Evolutionary conservation across 78 protist species (phyloP).

Genomic region (Pigoraptor vietnamica): DNA sequence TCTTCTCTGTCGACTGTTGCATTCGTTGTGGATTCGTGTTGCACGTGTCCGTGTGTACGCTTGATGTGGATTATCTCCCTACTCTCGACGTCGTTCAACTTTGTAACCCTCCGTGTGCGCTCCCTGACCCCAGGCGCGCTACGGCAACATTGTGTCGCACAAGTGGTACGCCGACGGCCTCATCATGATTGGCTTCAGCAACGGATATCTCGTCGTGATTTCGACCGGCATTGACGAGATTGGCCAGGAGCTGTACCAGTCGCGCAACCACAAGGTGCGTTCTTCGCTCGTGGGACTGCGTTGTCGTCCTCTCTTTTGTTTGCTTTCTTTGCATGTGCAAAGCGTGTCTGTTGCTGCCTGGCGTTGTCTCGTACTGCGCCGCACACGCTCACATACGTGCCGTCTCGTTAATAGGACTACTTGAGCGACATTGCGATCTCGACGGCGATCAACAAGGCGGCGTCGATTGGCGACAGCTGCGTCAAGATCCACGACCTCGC

Average conservation of each 20-base stretch:
- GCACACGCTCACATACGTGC: neutral
- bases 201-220: conserved; percentile 38
- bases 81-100: too few species aligned
- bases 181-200: conserved; percentile 41
- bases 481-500: conserved; percentile 30
- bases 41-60: too few species aligned
- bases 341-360: neutral
- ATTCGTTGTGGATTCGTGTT: too few species aligned
- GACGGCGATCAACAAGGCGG: conserved; percentile 5
- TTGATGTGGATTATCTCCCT: too few species aligned
- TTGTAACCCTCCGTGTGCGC: neutral
- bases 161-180: conserved; percentile 59
- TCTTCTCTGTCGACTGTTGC: too few species aligned
- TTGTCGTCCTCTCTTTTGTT: neutral
- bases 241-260: conserved; percentile 30
- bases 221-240: conserved; percentile 34
- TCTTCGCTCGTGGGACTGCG: neutral
- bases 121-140: neutral
- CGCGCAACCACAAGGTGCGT: neutral
- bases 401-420: neutral
- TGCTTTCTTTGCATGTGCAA: neutral
- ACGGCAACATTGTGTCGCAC: conserved; percentile 47
- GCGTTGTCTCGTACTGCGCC: neutral
- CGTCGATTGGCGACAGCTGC: conserved; percentile 26
- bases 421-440: conserved; percentile 11